phyloP scores from a whole-genome alignment of 768 basidiomycete species.

The Dentipellis fragilis region DNA sequence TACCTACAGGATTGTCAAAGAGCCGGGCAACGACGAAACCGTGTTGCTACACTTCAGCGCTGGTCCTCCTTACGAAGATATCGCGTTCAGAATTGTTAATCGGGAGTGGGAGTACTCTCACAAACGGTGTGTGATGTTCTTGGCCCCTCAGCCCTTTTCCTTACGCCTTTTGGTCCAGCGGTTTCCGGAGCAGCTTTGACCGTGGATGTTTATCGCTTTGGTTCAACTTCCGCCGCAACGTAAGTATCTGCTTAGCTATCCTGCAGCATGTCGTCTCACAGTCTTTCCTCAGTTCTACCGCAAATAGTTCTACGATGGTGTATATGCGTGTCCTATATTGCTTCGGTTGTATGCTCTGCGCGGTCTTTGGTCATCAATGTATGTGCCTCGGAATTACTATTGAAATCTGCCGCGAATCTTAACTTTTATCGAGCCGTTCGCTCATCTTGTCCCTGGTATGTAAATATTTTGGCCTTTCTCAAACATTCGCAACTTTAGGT shows the following conservation, averaged over 20 bases:
- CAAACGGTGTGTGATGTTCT: conserved; percentile 53
- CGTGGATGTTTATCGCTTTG: conserved; percentile 91
- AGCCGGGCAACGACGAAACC: conserved; percentile 92
- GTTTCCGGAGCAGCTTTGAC: conserved; percentile 95
- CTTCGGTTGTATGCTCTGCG: too few species aligned
- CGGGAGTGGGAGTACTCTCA: conserved; percentile 98
- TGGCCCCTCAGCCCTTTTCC: neutral
- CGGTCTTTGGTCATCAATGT: too few species aligned
- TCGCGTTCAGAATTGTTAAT: conserved; percentile 96
- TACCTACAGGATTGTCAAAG: conserved; percentile 91
- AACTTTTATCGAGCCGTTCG: too few species aligned
- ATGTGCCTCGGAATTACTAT: too few species aligned
- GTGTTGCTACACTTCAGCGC: conserved; percentile 89
- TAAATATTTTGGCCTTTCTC: too few species aligned
- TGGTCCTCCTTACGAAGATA: conserved; percentile 97
- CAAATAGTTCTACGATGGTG: conserved; percentile 34
- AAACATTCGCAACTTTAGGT: too few species aligned
- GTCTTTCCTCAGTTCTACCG: conserved; percentile 54
- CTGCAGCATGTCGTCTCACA: conserved; percentile 9
- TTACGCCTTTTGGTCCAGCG: conserved; percentile 36
- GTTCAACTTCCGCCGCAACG: conserved; percentile 93
- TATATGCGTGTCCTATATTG: too few species aligned
- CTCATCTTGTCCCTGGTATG: too few species aligned
- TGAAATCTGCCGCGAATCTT: too few species aligned
- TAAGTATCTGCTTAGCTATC: conserved; percentile 30